phyloP scores from a whole-genome alignment of 1,139 yeast genomes.

The Taiozyma onychis region DNA sequence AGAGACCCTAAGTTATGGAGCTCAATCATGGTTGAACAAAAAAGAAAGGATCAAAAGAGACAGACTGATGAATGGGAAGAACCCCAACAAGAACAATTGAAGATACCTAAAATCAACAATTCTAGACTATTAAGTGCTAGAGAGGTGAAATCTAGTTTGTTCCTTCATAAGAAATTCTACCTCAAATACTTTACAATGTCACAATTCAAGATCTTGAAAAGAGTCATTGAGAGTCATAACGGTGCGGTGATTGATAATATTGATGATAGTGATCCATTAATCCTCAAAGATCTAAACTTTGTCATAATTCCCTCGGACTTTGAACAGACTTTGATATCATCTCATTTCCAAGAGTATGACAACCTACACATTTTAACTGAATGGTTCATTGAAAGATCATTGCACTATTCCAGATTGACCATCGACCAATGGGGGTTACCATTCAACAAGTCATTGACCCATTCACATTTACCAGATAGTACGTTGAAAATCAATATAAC shows the following conservation, averaged over 20 bases:
- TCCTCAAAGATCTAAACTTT: constrained; percentile 2
- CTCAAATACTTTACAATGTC: constrained; percentile 35
- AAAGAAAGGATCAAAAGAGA: constrained; percentile 2
- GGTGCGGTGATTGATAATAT: constrained; percentile 30
- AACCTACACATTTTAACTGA: constrained; percentile 44
- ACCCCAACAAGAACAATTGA: constrained; percentile 3
- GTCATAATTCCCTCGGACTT: constrained; percentile 20
- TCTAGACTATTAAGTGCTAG: constrained; percentile 2
- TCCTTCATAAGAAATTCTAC: constrained; percentile 33
- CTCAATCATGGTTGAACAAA: constrained; percentile 39
- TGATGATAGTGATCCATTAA: background rate
- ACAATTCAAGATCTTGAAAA: constrained; percentile 31
- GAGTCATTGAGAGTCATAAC: constrained; percentile 37
- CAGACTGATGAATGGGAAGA: constrained; percentile 20
- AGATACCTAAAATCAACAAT: background rate
- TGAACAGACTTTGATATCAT: constrained; percentile 11
- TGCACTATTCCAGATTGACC: constrained; percentile 50
- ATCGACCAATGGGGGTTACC: constrained; percentile 76
- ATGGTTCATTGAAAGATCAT: constrained; percentile 79
- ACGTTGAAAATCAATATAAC: constrained; percentile 54
- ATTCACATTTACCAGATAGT: constrained; percentile 1
- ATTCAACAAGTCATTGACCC: constrained; percentile 33
- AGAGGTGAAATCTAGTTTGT: constrained; percentile 20
- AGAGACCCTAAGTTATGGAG: constrained; percentile 38
- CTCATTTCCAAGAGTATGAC: constrained; percentile 3